A percentile compares a stretch with the other conserved stretches of the same genome.
Evolutionary conservation across 805 yeast species (phyloP).

Genomic region (Saturnispora gosingensis): DNA sequence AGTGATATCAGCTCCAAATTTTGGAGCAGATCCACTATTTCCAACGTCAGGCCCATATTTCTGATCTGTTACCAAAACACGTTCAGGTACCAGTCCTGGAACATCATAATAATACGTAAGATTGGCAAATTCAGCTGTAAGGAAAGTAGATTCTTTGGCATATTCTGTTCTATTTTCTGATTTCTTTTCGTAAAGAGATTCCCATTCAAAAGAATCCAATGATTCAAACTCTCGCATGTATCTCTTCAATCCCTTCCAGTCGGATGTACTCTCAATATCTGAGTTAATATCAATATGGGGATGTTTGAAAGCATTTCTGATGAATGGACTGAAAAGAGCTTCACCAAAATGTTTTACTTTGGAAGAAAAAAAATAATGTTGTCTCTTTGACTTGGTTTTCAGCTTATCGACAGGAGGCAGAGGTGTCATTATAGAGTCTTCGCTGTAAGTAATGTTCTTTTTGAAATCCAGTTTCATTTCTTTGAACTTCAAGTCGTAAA

Average conservation of each 20-base stretch:
- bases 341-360: neutral
- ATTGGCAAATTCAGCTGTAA: constrained; percentile 50
- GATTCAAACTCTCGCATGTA: constrained; percentile 35
- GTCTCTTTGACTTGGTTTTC: neutral
- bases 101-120: constrained; percentile 59
- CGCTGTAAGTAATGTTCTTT: constrained; percentile 61
- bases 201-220: constrained; percentile 6
- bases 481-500: constrained; percentile 35
- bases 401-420: neutral
- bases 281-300: neutral
- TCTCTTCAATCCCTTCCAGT: constrained; percentile 74
- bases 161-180: constrained; percentile 53
- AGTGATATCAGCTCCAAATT: constrained; percentile 50
- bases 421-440: neutral
- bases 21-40: constrained; percentile 49
- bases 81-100: constrained; percentile 52
- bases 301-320: neutral
- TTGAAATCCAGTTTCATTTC: constrained; percentile 52
- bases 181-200: constrained; percentile 15
- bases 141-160: constrained; percentile 64
- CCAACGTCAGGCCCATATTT: constrained; percentile 46
- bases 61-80: constrained; percentile 25
- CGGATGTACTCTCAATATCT: constrained; percentile 6
- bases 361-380: neutral
- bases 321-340: neutral